phyloP scores from a whole-genome alignment of 805 yeast species.

The Allodekkera sacchari region DNA sequence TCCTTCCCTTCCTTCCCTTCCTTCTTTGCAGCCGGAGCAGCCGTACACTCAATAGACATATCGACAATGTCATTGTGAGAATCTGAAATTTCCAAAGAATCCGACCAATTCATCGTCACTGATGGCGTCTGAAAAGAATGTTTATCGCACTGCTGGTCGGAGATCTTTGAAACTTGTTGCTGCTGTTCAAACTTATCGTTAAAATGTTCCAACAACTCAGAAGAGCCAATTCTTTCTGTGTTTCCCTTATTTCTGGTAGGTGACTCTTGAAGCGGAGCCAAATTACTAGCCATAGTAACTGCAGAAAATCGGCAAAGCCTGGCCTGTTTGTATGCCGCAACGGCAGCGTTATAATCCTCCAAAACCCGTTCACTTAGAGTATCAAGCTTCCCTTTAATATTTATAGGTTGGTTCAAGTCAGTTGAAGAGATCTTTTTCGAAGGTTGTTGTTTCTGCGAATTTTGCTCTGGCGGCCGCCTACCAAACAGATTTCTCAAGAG shows the following conservation, averaged over 20 bases:
- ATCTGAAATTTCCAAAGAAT: slow-evolving; percentile 20
- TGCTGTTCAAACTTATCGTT: slow-evolving; percentile 3
- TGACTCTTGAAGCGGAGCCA: not conserved
- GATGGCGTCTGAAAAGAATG: slow-evolving; percentile 26
- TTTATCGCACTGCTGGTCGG: slow-evolving; percentile 2
- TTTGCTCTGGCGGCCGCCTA: too few relatives aligned
- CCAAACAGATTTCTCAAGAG: too few relatives aligned
- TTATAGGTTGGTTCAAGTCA: not conserved
- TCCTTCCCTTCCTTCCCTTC: not conserved
- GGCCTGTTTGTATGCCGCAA: not conserved
- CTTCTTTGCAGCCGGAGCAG: not conserved
- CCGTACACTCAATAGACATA: slow-evolving; percentile 3
- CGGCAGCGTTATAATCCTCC: slow-evolving; percentile 2
- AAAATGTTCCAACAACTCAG: slow-evolving; percentile 4
- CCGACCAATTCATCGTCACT: slow-evolving; percentile 30
- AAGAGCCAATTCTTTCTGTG: slow-evolving; percentile 2
- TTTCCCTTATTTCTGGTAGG: slow-evolving; percentile 1
- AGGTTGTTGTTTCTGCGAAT: too few relatives aligned
- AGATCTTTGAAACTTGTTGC: not conserved
- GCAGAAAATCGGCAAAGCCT: not conserved
- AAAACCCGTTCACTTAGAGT: slow-evolving; percentile 2
- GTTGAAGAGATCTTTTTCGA: too few relatives aligned
- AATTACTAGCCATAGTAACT: not conserved
- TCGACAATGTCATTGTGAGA: slow-evolving; percentile 10
- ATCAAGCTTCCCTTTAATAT: slow-evolving; percentile 3